Evolutionary conservation across 1,139 yeast genomes (phyloP).

Genomic region (Chernovozyma sophiae-reginae): DNA sequence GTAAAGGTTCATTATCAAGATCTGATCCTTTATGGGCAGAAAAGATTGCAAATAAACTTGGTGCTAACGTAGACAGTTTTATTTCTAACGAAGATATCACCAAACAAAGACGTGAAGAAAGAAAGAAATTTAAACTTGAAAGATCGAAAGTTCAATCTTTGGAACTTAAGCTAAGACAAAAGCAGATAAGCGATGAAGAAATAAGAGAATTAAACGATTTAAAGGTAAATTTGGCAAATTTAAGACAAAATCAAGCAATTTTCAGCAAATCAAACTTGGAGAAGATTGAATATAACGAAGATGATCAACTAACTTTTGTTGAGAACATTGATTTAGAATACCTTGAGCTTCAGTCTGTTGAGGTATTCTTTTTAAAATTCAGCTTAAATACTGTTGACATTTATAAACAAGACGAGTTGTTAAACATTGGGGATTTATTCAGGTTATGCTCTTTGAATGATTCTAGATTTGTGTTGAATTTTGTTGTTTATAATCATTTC

Average conservation of each 20-base stretch:
- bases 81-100: constrained; percentile 74
- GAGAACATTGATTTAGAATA: constrained; percentile 47
- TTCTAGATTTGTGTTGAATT: constrained; percentile 48
- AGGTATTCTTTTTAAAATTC: constrained; percentile 60
- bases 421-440: constrained; percentile 25
- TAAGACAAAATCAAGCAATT: not conserved
- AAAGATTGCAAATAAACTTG: constrained; percentile 50
- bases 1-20: constrained; percentile 84
- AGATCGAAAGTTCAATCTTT: constrained; percentile 35
- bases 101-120: constrained; percentile 62
- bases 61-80: constrained; percentile 37
- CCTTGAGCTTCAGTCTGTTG: constrained; percentile 72
- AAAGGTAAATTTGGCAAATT: constrained; percentile 19
- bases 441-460: constrained; percentile 11
- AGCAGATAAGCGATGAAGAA: constrained; percentile 22
- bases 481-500: constrained; percentile 81
- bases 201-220: constrained; percentile 22
- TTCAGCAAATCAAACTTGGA: constrained; percentile 4
- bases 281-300: constrained; percentile 18
- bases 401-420: not conserved
- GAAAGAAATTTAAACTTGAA: constrained; percentile 66
- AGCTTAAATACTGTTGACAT: constrained; percentile 45
- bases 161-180: constrained; percentile 27
- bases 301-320: constrained; percentile 37
- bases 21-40: constrained; percentile 89